Conservation (phyloP, 2,329 filamentous ascomycete species). For the Trichoderma brevicompactum region DNA sequence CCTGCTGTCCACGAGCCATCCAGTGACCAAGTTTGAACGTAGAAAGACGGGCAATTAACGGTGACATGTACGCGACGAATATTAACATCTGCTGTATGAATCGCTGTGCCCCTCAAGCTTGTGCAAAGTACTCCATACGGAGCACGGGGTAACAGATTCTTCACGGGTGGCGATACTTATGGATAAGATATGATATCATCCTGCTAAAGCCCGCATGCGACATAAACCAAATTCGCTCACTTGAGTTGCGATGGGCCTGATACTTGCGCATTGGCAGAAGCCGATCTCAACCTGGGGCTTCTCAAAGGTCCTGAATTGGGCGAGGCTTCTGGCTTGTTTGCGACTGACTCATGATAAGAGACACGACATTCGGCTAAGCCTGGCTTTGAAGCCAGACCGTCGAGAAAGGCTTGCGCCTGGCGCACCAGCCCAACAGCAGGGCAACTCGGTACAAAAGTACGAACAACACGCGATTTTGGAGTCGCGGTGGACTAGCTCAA, state of each 20-base stretch:
- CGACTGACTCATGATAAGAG: background rate
- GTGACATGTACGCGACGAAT: background rate
- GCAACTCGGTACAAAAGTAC: background rate
- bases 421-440: background rate
- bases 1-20: background rate
- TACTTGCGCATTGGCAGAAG: background rate
- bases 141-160: background rate
- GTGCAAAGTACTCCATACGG: background rate
- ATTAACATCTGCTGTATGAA: background rate
- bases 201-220: background rate
- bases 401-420: background rate
- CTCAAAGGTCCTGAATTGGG: background rate
- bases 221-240: slow-evolving; percentile 13
- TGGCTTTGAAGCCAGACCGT: background rate
- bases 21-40: background rate
- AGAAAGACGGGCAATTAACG: background rate
- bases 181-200: slow-evolving; percentile 26
- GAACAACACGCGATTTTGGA: background rate
- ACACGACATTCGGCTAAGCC: background rate
- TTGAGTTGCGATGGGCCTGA: background rate
- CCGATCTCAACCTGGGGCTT: background rate
- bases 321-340: background rate
- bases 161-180: slow-evolving; percentile 14
- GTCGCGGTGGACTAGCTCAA: background rate
- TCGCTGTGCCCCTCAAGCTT: background rate